Evolutionary conservation across 345 rosid genomes (phyloP).

Genomic region (Turritis glabra): DNA sequence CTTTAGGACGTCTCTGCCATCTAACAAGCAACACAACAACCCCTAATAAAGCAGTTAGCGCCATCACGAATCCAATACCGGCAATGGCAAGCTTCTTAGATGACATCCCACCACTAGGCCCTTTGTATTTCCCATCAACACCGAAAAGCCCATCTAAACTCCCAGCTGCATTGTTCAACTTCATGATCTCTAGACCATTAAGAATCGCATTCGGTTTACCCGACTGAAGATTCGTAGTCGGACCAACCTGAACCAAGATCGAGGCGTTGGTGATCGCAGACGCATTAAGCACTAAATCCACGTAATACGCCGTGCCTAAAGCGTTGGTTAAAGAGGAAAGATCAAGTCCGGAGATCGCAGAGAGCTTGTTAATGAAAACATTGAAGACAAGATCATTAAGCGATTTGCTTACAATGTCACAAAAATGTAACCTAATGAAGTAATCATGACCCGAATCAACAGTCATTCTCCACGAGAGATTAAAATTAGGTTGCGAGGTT

Average conservation of each 20-base stretch:
- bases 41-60: constrained; percentile 46
- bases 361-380: constrained; percentile 58
- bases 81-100: constrained; percentile 58
- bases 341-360: constrained; percentile 49
- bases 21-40: constrained; percentile 48
- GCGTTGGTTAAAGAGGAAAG: constrained; percentile 52
- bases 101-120: constrained; percentile 13
- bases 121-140: constrained; percentile 41
- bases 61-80: constrained; percentile 53
- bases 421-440: constrained; percentile 70
- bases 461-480: constrained; percentile 67
- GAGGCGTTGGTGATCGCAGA: constrained; percentile 50
- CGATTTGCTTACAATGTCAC: constrained; percentile 76
- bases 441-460: constrained; percentile 63
- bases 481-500: constrained; percentile 56
- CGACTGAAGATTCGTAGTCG: constrained; percentile 40
- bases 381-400: constrained; percentile 64
- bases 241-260: constrained; percentile 67
- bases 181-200: constrained; percentile 77
- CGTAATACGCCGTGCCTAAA: constrained; percentile 56
- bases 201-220: constrained; percentile 61
- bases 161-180: constrained; percentile 57
- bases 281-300: constrained; percentile 57
- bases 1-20: constrained; percentile 59
- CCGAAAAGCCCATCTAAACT: constrained; percentile 60